Evolutionary conservation across 306 rosid genomes (phyloP).

Genomic region (Medicago truncatula): DNA sequence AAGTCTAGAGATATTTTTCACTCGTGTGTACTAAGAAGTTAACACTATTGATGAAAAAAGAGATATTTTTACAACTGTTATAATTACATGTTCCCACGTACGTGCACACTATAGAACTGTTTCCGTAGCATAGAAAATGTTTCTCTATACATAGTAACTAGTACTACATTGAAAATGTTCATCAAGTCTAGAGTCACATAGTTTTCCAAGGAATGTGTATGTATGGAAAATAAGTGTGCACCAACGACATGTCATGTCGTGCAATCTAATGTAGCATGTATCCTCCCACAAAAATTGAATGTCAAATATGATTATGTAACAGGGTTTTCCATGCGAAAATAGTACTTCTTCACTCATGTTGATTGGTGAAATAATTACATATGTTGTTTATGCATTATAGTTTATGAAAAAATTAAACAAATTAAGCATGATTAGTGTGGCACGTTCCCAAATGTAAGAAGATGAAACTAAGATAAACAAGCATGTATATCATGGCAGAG

Average conservation of each 20-base stretch:
- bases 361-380: not conserved
- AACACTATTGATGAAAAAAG: conserved; percentile 30
- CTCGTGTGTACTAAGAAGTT: conserved; percentile 27
- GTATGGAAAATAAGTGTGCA: conserved; percentile 27
- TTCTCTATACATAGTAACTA: not conserved
- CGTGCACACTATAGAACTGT: conserved; percentile 10
- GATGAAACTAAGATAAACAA: not conserved
- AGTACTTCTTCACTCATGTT: not conserved
- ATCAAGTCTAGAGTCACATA: conserved; percentile 16
- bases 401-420: not conserved
- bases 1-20: conserved; percentile 7
- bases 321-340: not conserved
- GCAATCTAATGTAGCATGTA: conserved; percentile 24
- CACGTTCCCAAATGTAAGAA: conserved; percentile 34
- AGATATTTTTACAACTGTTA: conserved; percentile 26
- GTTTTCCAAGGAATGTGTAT: conserved; percentile 39
- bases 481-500: not conserved
- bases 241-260: conserved; percentile 40
- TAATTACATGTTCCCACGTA: conserved; percentile 23
- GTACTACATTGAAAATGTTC: conserved; percentile 13
- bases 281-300: conserved; percentile 30
- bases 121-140: conserved; percentile 17
- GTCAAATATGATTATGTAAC: conserved; percentile 17
- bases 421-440: conserved; percentile 11
- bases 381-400: no score